Conservation (phyloP, 2,329 filamentous ascomycete species). For the Ceratocystis destructans region DNA sequence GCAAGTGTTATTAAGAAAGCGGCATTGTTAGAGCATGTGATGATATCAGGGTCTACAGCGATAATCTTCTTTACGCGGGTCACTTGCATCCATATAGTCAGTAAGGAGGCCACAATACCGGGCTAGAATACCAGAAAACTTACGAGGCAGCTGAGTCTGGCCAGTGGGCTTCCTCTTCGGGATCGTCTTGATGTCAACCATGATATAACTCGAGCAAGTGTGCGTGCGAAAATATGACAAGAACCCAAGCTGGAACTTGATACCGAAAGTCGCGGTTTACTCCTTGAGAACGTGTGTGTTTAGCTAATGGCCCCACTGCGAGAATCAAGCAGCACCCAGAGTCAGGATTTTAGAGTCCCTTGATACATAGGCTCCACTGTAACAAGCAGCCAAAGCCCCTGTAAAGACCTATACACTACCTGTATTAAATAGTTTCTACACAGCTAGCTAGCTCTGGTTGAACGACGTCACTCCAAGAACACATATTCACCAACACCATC, state of each 20-base stretch:
- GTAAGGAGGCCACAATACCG: neutral
- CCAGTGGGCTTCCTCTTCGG: slow-evolving; percentile 60
- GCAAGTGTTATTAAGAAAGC: slow-evolving; percentile 88
- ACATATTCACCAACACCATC: neutral
- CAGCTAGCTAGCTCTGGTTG: neutral
- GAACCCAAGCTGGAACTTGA: neutral
- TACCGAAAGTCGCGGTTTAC: neutral
- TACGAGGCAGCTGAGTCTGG: slow-evolving; percentile 72
- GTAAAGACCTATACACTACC: neutral
- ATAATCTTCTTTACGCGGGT: slow-evolving; percentile 95
- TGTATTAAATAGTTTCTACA: no score
- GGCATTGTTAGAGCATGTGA: slow-evolving; percentile 79
- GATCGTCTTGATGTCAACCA: slow-evolving; percentile 11
- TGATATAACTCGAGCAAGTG: neutral
- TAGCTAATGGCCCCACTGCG: neutral
- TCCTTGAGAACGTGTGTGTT: slow-evolving; percentile 1
- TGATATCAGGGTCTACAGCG: slow-evolving; percentile 70
- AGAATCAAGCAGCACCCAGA: neutral
- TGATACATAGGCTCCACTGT: neutral
- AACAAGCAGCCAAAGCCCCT: neutral
- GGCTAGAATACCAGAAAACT: slow-evolving; percentile 25
- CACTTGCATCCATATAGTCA: slow-evolving; percentile 39
- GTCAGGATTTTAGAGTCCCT: neutral
- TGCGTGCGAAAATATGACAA: neutral
- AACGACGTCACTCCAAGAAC: slow-evolving; percentile 4